Conservation (phyloP, 2,329 filamentous ascomycete species). For the Neofusicoccum laricinum region DNA sequence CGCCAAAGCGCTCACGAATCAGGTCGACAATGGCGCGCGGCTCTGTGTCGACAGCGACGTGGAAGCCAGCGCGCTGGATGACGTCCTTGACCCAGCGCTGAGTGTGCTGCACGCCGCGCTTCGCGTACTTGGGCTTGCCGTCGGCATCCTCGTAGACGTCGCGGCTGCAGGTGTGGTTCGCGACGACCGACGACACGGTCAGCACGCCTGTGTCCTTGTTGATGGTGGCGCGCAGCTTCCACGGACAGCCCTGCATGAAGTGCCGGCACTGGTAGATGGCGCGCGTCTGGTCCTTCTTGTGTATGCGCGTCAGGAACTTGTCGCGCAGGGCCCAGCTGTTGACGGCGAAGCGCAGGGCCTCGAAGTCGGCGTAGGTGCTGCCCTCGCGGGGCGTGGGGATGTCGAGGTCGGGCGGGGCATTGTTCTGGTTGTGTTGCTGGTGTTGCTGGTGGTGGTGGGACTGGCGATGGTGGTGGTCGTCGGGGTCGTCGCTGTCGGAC, state of each 20-base stretch:
- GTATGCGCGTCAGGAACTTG: slow-evolving; percentile 19
- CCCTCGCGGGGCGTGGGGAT: slow-evolving; percentile 18
- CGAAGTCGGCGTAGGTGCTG: slow-evolving; percentile 18
- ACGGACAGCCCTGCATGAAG: slow-evolving; percentile 16
- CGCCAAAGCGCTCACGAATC: slow-evolving; percentile 18
- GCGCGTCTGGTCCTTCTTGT: slow-evolving; percentile 20
- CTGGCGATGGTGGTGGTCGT: slow-evolving; percentile 10
- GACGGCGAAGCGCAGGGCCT: slow-evolving; percentile 19
- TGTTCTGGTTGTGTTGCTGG: slow-evolving; percentile 14
- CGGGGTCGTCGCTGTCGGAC: not conserved
- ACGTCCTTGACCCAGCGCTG: slow-evolving; percentile 20
- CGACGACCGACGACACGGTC: slow-evolving; percentile 17
- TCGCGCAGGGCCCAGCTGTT: slow-evolving; percentile 20
- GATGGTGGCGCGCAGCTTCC: slow-evolving; percentile 19
- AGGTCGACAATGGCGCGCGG: slow-evolving; percentile 17
- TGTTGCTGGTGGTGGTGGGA: not conserved
- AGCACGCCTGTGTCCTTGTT: slow-evolving; percentile 16
- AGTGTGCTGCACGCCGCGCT: slow-evolving; percentile 20
- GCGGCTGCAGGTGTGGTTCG: slow-evolving; percentile 17
- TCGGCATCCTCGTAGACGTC: slow-evolving; percentile 18
- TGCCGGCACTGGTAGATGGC: slow-evolving; percentile 20
- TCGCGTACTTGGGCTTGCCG: slow-evolving; percentile 18
- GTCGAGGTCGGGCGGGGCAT: slow-evolving; percentile 18
- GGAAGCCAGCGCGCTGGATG: slow-evolving; percentile 16
- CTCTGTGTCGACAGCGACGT: slow-evolving; percentile 15